Percentiles rank a stretch among this genome's conserved stretches.
phyloP scores from a whole-genome alignment of 192 early-diverging fungal genomes.

The Mortierella hygrophila region DNA sequence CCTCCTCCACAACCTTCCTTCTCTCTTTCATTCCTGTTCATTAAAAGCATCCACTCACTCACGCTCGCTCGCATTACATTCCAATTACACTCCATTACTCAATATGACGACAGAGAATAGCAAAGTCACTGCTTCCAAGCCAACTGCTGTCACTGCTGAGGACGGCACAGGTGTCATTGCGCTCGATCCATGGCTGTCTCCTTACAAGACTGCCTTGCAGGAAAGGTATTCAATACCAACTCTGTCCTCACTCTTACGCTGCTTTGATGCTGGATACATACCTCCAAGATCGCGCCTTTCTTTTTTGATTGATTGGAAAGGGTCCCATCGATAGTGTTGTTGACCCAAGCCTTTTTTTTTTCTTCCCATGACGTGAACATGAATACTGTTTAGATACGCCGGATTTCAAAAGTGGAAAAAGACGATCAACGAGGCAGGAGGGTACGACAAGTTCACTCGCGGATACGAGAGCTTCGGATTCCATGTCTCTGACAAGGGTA shows the following conservation, averaged over 20 bases:
- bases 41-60: neutral
- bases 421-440: conserved; percentile 80
- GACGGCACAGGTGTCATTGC: conserved; percentile 77
- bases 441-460: conserved; percentile 87
- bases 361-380: neutral
- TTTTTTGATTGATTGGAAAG: neutral
- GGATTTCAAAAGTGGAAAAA: conserved; percentile 79
- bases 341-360: neutral
- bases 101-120: neutral
- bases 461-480: conserved; percentile 89
- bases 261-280: neutral
- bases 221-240: conserved; percentile 61
- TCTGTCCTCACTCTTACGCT: neutral
- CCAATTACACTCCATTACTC: neutral
- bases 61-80: neutral
- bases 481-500: conserved; percentile 72
- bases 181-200: conserved; percentile 85
- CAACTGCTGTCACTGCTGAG: neutral
- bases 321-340: neutral
- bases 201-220: conserved; percentile 72
- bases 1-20: neutral
- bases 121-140: neutral
- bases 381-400: conserved; percentile 54
- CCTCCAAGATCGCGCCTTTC: neutral
- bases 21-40: neutral